Evolutionary conservation across 805 yeast species (phyloP).

Genomic region (Dipodascopsis uninucleata): DNA sequence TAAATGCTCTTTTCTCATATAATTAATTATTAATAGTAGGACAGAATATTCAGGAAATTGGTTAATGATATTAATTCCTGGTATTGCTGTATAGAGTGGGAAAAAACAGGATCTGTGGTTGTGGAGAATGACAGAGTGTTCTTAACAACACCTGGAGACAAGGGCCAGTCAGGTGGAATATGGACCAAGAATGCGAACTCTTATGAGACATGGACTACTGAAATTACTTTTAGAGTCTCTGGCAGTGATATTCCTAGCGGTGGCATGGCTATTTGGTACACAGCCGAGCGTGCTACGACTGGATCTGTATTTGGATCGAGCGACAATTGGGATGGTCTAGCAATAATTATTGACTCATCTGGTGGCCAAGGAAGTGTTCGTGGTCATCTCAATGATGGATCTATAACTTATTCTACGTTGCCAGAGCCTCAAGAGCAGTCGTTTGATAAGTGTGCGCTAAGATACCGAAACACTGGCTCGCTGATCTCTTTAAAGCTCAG

Average conservation of each 20-base stretch:
- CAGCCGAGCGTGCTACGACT: slow-evolving; percentile 28
- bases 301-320: slow-evolving; percentile 40
- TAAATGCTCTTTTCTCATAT: slow-evolving; percentile 1
- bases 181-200: slow-evolving; percentile 35
- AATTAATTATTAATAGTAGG: too few relatives aligned
- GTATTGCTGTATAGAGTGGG: slow-evolving; percentile 25
- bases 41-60: too few relatives aligned
- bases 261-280: slow-evolving; percentile 41
- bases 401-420: slow-evolving; percentile 29
- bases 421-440: slow-evolving; percentile 34
- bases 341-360: slow-evolving; percentile 39
- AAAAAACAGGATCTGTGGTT: slow-evolving; percentile 27
- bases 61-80: background rate
- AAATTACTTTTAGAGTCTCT: slow-evolving; percentile 33
- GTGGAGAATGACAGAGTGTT: slow-evolving; percentile 27
- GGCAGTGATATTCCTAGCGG: slow-evolving; percentile 38
- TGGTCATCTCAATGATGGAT: slow-evolving; percentile 42
- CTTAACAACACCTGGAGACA: slow-evolving; percentile 29
- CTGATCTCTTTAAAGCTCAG: slow-evolving; percentile 35
- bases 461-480: slow-evolving; percentile 37
- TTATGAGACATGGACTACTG: slow-evolving; percentile 37
- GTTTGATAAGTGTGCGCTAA: slow-evolving; percentile 37
- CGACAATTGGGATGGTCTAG: slow-evolving; percentile 42
- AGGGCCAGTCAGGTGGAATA: slow-evolving; percentile 34
- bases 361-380: slow-evolving; percentile 34